A percentile compares a stretch with the other conserved stretches of the same genome.
These are phyloP conservation scores for Centaurea solstitialis DNA, from an alignment of 129 eudicot species.

Conservation along the genomic window DNA sequence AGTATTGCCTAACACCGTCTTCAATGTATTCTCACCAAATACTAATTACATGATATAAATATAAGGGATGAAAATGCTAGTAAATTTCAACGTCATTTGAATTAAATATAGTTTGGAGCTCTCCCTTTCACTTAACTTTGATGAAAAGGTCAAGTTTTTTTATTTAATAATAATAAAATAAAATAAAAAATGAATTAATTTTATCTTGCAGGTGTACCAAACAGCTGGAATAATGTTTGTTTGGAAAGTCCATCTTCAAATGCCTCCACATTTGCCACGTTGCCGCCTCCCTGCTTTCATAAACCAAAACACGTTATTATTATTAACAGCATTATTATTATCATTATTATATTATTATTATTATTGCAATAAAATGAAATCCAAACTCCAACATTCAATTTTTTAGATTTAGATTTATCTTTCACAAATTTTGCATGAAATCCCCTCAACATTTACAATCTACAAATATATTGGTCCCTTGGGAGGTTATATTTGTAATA, in stretches of 20 bases:
- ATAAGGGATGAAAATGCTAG: neutral
- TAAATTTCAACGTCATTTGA: neutral
- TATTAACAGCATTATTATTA: neutral
- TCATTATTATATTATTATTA: too few relatives aligned
- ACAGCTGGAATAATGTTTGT: neutral
- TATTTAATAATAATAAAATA: too few relatives aligned
- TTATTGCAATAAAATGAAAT: too few relatives aligned
- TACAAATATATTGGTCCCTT: too few relatives aligned
- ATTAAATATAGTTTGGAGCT: conserved; percentile 4
- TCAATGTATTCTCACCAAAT: neutral
- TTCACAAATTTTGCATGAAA: too few relatives aligned
- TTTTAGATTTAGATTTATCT: too few relatives aligned
- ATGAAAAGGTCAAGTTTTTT: neutral
- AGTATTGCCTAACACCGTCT: neutral
- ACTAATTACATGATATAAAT: too few relatives aligned
- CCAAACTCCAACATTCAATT: too few relatives aligned
- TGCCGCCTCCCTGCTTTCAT: neutral
- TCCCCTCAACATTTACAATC: too few relatives aligned
- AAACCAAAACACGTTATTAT: neutral
- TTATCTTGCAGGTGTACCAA: conserved; percentile 17
- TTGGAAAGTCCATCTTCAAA: neutral
- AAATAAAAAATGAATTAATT: neutral
- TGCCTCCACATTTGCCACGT: conserved; percentile 11
- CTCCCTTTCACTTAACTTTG: neutral
- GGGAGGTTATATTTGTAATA: too few relatives aligned